Percentiles rank a stretch among this genome's conserved stretches.
Conservation (phyloP, 2,329 filamentous ascomycete species). For the Lecanoromycetidae sp. region DNA sequence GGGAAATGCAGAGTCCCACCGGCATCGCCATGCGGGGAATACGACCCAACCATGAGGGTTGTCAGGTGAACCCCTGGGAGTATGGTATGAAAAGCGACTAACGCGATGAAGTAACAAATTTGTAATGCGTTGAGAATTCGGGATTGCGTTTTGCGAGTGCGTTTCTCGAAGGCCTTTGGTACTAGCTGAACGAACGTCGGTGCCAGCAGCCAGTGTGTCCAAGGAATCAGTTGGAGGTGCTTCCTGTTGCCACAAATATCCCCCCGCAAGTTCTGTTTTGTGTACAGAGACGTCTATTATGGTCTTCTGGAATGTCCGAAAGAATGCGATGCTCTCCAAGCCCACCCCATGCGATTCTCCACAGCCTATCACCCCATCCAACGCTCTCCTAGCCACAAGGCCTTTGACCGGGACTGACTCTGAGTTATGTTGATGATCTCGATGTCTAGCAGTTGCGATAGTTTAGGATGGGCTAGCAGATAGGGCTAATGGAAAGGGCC, state of each 20-base stretch:
- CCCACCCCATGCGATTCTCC: not conserved
- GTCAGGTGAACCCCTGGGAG: not conserved
- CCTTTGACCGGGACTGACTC: not conserved
- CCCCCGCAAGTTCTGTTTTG: no score
- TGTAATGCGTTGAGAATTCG: not conserved
- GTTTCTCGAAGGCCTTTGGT: no score
- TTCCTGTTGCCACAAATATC: no score
- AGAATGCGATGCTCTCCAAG: slow-evolving; percentile 5
- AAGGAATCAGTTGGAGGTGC: no score
- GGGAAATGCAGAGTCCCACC: slow-evolving; percentile 75
- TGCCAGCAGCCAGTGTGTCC: no score
- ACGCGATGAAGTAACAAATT: not conserved
- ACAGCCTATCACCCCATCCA: slow-evolving; percentile 8
- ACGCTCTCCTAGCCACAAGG: no score
- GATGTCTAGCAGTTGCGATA: not conserved
- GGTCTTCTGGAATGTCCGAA: not conserved
- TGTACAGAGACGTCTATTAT: slow-evolving; percentile 3
- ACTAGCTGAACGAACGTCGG: no score
- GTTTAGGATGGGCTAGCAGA: no score
- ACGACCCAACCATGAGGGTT: slow-evolving; percentile 14
- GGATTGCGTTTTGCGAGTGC: not conserved
- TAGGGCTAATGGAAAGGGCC: no score
- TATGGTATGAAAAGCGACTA: not conserved
- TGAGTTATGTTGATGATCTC: not conserved
- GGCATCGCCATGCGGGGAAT: slow-evolving; percentile 16